Percentiles rank a stretch among this genome's conserved stretches.
phyloP scores from a whole-genome alignment of 176 grass and related monocot genomes.

The Coix lacrymajobi region DNA sequence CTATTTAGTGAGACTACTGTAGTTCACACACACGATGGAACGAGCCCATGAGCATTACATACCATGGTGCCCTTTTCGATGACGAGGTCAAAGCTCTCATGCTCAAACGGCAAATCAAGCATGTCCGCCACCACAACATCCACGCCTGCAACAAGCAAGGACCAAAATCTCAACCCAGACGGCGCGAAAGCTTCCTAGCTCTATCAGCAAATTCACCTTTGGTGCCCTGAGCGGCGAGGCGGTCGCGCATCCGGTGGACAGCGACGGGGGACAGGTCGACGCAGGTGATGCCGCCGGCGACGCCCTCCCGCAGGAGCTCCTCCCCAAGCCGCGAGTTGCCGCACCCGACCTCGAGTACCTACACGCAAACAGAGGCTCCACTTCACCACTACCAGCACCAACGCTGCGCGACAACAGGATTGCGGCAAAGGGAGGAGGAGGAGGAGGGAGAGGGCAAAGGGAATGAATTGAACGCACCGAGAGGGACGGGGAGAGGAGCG shows the following conservation, averaged over 20 bases:
- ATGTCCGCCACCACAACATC: constrained; percentile 78
- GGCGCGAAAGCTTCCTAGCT: background rate
- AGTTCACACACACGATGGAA: background rate
- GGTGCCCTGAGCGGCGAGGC: constrained; percentile 45
- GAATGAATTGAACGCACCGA: constrained; percentile 28
- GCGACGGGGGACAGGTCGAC: constrained; percentile 69
- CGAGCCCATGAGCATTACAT: background rate
- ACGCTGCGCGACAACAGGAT: too few relatives aligned
- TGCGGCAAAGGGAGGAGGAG: background rate
- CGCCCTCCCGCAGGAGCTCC: constrained; percentile 62
- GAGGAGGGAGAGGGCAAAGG: background rate
- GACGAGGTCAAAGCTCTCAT: constrained; percentile 63
- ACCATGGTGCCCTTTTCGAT: constrained; percentile 91
- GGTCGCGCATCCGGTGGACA: constrained; percentile 62
- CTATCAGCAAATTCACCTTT: constrained; percentile 16
- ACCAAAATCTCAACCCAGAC: background rate
- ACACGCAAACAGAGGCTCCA: background rate
- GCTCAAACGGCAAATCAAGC: constrained; percentile 73
- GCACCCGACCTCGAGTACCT: constrained; percentile 86
- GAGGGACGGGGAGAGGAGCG: constrained; percentile 68
- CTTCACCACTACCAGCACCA: too few relatives aligned
- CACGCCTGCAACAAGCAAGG: constrained; percentile 30
- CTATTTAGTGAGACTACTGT: background rate
- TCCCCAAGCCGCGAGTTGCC: constrained; percentile 79
- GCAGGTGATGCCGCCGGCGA: constrained; percentile 73